Percentiles rank a stretch among this genome's conserved stretches.
Conservation (phyloP, 1,139 yeast species). For the Kurtzmaniella quercitrusa region DNA sequence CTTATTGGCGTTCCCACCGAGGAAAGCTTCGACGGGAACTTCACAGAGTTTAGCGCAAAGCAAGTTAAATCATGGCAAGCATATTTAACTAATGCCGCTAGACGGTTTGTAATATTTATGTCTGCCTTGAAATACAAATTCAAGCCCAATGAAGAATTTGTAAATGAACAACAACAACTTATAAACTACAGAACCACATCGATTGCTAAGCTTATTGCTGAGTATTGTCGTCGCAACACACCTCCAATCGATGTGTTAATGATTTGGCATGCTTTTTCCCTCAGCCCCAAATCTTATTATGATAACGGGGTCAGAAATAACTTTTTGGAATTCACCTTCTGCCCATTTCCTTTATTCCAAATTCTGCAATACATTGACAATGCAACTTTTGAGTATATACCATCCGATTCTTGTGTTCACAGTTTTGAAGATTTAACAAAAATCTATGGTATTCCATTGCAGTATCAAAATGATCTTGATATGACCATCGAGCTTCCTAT, state of each 20-base stretch:
- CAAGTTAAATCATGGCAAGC: conserved; percentile 24
- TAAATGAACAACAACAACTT: conserved; percentile 4
- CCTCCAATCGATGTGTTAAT: conserved; percentile 38
- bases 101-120: conserved; percentile 26
- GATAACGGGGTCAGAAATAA: conserved; percentile 24
- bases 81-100: conserved; percentile 24
- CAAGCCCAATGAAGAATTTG: conserved; percentile 1
- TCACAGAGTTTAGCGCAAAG: conserved; percentile 10
- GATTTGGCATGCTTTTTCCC: conserved; percentile 33
- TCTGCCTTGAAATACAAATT: conserved; percentile 13
- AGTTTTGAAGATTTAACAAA: conserved; percentile 4
- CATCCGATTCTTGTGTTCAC: conserved; percentile 5
- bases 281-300: conserved; percentile 18
- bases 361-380: conserved; percentile 19
- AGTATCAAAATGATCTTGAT: conserved; percentile 4
- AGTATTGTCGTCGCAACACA: conserved; percentile 1
- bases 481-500: conserved; percentile 4
- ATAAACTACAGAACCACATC: not conserved
- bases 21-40: not conserved
- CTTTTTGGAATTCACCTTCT: conserved; percentile 17
- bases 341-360: conserved; percentile 24
- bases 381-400: conserved; percentile 17
- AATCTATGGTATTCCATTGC: conserved; percentile 2
- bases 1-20: conserved; percentile 9
- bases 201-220: not conserved